phyloP scores from a whole-genome alignment of 2,329 filamentous ascomycete genomes.

The Xylariales sp. region DNA sequence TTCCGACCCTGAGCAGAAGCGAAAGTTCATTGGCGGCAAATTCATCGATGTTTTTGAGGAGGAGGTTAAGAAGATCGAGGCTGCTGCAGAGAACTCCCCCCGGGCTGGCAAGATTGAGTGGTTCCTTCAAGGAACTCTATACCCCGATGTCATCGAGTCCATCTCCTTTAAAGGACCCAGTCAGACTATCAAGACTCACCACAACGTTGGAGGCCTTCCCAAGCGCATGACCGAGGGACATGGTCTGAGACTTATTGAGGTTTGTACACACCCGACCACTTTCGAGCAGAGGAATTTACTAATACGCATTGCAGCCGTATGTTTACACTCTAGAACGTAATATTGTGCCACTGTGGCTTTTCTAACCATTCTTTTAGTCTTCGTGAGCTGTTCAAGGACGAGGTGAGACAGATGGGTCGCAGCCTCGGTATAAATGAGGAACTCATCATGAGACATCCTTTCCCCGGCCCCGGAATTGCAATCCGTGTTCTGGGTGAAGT shows the following conservation, averaged over 20 bases:
- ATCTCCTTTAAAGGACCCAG: slow-evolving; percentile 44
- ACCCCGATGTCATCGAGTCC: slow-evolving; percentile 46
- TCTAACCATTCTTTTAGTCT: too few species aligned
- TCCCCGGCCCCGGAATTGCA: slow-evolving; percentile 66
- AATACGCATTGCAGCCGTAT: background rate
- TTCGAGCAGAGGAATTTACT: background rate
- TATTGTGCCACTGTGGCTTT: too few species aligned
- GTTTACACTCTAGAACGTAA: too few species aligned
- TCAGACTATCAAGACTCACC: slow-evolving; percentile 43
- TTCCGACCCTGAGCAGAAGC: slow-evolving; percentile 76
- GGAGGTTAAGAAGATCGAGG: slow-evolving; percentile 67
- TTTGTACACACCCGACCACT: background rate
- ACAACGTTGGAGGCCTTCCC: slow-evolving; percentile 40
- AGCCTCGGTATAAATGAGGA: slow-evolving; percentile 67
- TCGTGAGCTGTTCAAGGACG: too few species aligned
- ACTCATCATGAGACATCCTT: slow-evolving; percentile 76
- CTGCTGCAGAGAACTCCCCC: slow-evolving; percentile 60
- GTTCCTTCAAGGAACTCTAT: slow-evolving; percentile 83
- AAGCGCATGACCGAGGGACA: slow-evolving; percentile 26
- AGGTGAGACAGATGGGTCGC: slow-evolving; percentile 66
- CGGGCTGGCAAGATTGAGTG: slow-evolving; percentile 75
- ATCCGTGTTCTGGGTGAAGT: slow-evolving; percentile 83
- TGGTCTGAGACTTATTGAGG: background rate
- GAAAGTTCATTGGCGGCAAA: slow-evolving; percentile 82
- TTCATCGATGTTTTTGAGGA: slow-evolving; percentile 81